phyloP scores from a whole-genome alignment of 441 rosid genomes.

The Populus hybrid region DNA sequence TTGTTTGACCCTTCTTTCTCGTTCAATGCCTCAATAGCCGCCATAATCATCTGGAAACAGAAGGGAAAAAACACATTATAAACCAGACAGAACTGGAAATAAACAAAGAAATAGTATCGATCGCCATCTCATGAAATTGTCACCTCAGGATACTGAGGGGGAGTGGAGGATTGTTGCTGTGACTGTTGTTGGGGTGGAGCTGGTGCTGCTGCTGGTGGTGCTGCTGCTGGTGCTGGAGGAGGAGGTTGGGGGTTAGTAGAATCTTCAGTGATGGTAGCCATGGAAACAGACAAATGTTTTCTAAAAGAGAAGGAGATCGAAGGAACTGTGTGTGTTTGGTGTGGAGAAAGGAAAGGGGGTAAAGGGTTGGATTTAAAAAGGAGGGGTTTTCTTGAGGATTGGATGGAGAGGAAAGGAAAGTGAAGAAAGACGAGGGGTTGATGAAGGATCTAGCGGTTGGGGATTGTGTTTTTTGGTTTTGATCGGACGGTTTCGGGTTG shows the following conservation, averaged over 20 bases:
- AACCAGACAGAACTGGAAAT: neutral
- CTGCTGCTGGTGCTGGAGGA: no score
- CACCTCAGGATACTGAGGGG: constrained; percentile 45
- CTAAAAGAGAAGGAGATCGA: neutral
- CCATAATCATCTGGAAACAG: constrained; percentile 55
- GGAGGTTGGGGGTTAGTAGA: constrained; percentile 7
- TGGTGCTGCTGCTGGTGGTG: neutral
- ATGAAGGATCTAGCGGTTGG: constrained; percentile 32
- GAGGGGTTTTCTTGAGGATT: constrained; percentile 14
- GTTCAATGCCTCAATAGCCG: constrained; percentile 57
- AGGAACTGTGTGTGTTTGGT: constrained; percentile 19
- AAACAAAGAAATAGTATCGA: neutral
- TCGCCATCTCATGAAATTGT: neutral
- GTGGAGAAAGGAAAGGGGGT: constrained; percentile 8
- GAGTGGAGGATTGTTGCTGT: constrained; percentile 4
- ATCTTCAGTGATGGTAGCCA: constrained; percentile 26
- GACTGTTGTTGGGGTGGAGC: no score
- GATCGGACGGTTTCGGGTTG: constrained; percentile 47
- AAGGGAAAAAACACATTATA: neutral
- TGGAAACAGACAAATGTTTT: neutral
- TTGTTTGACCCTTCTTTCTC: constrained; percentile 51
- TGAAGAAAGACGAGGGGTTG: neutral
- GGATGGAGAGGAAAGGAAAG: constrained; percentile 14
- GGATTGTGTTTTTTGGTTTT: neutral
- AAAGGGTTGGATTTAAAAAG: constrained; percentile 32